Evolutionary conservation across 1,284 basidiomycete species (phyloP), one percentile per base, ranked within the genome.

Genomic region (Melampsora americana): DNA sequence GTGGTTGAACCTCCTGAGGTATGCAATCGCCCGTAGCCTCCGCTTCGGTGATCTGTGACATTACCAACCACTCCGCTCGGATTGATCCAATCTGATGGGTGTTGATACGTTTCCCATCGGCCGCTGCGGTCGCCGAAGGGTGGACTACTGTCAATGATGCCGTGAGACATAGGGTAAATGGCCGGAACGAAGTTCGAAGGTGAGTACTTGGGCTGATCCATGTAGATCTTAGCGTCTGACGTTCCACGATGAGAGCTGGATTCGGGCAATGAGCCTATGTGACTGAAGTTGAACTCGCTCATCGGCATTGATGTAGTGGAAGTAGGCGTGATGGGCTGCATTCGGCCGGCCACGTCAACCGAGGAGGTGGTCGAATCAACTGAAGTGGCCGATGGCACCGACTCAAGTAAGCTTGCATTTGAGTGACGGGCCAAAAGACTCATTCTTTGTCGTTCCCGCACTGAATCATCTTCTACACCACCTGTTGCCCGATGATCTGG

Each of bases 401-500:
- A 67, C 42, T 64, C 61, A 14, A 66, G 64, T 23, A 68, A 68
- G 44, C 64, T 66, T 39, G 23, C 53, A 59, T 66, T 56, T 46
- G 72, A 61, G 23, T 28, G 53, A 30, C 72, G 72, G 0, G 72
- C 64, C 14, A 68, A 18, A 20, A 61, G 46, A 62, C 20, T 68
- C 46, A 66, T 69, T 65, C 74, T 39, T 64, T 61, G 59, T 26
- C 67, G 66, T n/a, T 76, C 66, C 23, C 74, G 66, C 28, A 61
- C 39, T 35, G 67, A 48, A 20, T 62, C 53, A 46, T 65, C 74
- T 42, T 69, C 66, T 39, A 65, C 60, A 46, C 65, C 66, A n/a
- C 74, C 66, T 7, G 60, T 69, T 23, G 74, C 74, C 50, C 74
- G 74, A 59, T 76, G 74, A 46, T 76, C 74, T 30, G 74, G 74